phyloP scores from a whole-genome alignment of 2,329 filamentous ascomycete species.

The Diaporthe amygdali region DNA sequence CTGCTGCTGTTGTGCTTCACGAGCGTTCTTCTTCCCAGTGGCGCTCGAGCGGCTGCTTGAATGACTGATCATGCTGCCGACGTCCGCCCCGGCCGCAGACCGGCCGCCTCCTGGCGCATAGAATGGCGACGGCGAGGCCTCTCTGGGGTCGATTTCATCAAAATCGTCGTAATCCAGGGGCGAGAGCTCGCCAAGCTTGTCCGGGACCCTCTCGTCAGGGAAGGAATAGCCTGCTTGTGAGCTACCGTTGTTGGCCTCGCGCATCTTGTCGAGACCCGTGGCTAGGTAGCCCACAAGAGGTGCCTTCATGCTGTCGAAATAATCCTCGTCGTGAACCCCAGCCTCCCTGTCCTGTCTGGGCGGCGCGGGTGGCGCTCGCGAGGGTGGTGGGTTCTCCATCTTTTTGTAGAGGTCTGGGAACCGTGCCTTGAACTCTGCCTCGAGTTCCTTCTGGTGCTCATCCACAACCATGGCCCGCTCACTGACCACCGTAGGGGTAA shows the following conservation, averaged over 20 bases:
- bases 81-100: constrained; percentile 9
- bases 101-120: constrained; percentile 42
- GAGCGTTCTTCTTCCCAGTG: neutral
- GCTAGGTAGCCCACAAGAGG: constrained; percentile 36
- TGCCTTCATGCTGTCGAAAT: constrained; percentile 32
- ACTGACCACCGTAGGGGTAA: constrained; percentile 42
- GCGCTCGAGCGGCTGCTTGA: neutral
- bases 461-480: constrained; percentile 48
- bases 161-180: constrained; percentile 32
- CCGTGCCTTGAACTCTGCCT: constrained; percentile 51
- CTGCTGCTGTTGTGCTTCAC: neutral
- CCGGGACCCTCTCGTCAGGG: constrained; percentile 16
- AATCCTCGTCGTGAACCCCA: constrained; percentile 24
- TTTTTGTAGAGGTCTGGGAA: constrained; percentile 54
- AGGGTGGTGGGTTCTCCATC: constrained; percentile 37
- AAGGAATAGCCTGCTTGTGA: constrained; percentile 19
- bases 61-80: neutral
- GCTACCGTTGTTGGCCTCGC: constrained; percentile 26
- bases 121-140: constrained; percentile 53
- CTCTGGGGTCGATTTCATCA: constrained; percentile 46
- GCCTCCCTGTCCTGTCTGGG: constrained; percentile 15
- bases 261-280: constrained; percentile 40
- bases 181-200: constrained; percentile 25
- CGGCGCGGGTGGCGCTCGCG: constrained; percentile 12
- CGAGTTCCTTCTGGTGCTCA: constrained; percentile 53